Percentiles rank a stretch among this genome's conserved stretches.
These are phyloP conservation scores for Aspergillus nidulans DNA, from an alignment of 495 filamentous ascomycete genomes.

Conservation along the genomic window DNA sequence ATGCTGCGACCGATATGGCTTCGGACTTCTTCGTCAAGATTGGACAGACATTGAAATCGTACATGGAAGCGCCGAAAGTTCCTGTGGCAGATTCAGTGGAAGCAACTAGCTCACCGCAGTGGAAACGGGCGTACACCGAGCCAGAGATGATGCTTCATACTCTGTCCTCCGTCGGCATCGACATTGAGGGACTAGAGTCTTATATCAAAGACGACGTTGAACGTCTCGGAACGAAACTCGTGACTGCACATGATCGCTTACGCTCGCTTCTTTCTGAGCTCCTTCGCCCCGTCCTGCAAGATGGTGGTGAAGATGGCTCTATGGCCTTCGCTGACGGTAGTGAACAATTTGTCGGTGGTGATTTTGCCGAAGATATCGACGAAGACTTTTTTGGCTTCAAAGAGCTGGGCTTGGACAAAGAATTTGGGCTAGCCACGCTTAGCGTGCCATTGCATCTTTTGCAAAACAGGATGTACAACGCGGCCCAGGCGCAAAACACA, in stretches of 20 bases:
- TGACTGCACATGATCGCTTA: constrained; percentile 86
- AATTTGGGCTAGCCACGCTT: constrained; percentile 78
- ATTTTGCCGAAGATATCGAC: constrained; percentile 95
- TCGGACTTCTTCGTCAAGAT: constrained; percentile 86
- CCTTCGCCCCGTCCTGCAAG: constrained; percentile 79
- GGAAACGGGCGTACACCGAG: constrained; percentile 63
- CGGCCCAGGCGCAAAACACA: constrained; percentile 71
- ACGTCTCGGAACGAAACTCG: constrained; percentile 75
- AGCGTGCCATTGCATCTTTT: constrained; percentile 93
- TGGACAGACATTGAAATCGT: constrained; percentile 69
- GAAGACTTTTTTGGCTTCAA: constrained; percentile 99
- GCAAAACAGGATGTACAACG: constrained; percentile 80
- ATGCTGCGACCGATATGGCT: constrained; percentile 84
- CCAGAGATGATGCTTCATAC: constrained; percentile 88
- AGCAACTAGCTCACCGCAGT: constrained; percentile 29
- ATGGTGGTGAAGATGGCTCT: constrained; percentile 77
- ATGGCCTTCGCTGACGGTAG: constrained; percentile 92
- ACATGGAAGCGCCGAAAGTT: constrained; percentile 76
- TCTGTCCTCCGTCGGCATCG: constrained; percentile 72
- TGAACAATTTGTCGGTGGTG: constrained; percentile 93
- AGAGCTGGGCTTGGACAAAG: constrained; percentile 84
- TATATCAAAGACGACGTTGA: constrained; percentile 96
- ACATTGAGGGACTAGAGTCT: constrained; percentile 73
- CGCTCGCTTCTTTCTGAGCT: constrained; percentile 85
- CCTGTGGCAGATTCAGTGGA: constrained; percentile 40